Evolutionary conservation across 1,284 basidiomycete genomes (phyloP).

Genomic region (Boletellus deceptivus): DNA sequence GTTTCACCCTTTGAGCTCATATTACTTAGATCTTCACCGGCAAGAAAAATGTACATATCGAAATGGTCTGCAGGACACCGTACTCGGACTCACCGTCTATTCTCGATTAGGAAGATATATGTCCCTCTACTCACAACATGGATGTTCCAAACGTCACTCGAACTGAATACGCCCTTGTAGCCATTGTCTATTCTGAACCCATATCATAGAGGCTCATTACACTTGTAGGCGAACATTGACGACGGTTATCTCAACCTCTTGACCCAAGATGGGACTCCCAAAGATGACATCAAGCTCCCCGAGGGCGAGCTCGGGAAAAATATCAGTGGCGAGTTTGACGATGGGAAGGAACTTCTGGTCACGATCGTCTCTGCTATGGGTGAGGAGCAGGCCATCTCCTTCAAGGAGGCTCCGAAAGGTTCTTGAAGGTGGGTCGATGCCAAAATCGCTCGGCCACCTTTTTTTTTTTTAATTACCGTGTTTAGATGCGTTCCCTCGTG

Average conservation of each 20-base stretch:
- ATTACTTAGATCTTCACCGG: slow-evolving; percentile 83
- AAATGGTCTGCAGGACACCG: neutral
- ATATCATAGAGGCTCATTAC: slow-evolving; percentile 6
- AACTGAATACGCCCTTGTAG: slow-evolving; percentile 89
- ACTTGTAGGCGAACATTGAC: slow-evolving; percentile 73
- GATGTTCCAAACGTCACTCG: slow-evolving; percentile 95
- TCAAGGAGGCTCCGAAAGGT: slow-evolving; percentile 79
- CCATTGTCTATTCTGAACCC: neutral
- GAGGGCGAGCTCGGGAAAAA: slow-evolving; percentile 81
- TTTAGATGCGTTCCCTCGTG: neutral
- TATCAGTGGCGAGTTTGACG: slow-evolving; percentile 77
- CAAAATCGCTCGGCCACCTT: neutral
- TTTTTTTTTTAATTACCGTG: neutral
- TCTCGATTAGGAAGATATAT: slow-evolving; percentile 86
- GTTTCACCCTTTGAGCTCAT: slow-evolving; percentile 2
- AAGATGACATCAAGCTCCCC: slow-evolving; percentile 96
- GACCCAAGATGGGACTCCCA: slow-evolving; percentile 77
- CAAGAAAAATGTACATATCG: slow-evolving; percentile 72
- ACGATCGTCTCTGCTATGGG: slow-evolving; percentile 92
- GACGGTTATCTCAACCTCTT: slow-evolving; percentile 96
- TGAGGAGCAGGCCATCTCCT: slow-evolving; percentile 88
- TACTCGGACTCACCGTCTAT: neutral
- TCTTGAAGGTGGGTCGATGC: slow-evolving; percentile 30
- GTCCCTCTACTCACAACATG: slow-evolving; percentile 98
- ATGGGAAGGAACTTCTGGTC: slow-evolving; percentile 85